Percentiles rank a stretch among this genome's conserved stretches.
Evolutionary conservation across 169 alveolate species (phyloP).

Genomic region (Theileria orientalis): DNA sequence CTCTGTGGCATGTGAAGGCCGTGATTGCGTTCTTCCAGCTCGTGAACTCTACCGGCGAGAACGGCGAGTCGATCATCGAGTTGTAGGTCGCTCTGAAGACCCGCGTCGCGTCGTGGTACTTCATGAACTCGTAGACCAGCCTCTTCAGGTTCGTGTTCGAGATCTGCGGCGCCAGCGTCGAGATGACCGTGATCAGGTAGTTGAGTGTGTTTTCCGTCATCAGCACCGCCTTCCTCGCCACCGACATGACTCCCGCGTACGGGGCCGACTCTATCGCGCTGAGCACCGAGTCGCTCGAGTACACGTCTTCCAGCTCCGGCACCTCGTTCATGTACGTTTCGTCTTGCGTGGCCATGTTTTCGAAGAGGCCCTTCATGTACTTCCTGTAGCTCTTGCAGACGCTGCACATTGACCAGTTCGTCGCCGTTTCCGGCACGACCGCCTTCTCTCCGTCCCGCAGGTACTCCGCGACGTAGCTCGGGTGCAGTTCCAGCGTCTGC

Average conservation of each 20-base stretch:
- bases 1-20: no score
- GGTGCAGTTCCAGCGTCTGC: background rate
- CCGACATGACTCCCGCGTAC: background rate
- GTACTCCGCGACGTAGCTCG: background rate
- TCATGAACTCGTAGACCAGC: slow-evolving; percentile 9
- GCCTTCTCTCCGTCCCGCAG: background rate
- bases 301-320: background rate
- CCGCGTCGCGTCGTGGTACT: background rate
- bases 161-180: slow-evolving; percentile 12
- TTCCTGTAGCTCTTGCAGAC: slow-evolving; percentile 11
- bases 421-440: background rate
- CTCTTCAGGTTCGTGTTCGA: background rate
- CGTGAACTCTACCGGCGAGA: slow-evolving; percentile 23
- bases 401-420: background rate
- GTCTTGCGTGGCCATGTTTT: background rate
- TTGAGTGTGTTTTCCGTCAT: slow-evolving; percentile 9
- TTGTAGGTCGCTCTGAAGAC: background rate
- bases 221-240: slow-evolving; percentile 30
- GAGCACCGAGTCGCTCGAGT: background rate
- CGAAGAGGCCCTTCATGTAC: background rate
- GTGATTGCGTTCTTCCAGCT: slow-evolving; percentile 28
- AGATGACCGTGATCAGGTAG: background rate
- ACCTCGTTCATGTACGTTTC: background rate
- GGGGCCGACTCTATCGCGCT: background rate
- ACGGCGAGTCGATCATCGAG: slow-evolving; percentile 33